These are phyloP conservation scores for Hansfordia pulvinata DNA, from an alignment of 2,329 filamentous ascomycete genomes.

Conservation along the genomic window DNA sequence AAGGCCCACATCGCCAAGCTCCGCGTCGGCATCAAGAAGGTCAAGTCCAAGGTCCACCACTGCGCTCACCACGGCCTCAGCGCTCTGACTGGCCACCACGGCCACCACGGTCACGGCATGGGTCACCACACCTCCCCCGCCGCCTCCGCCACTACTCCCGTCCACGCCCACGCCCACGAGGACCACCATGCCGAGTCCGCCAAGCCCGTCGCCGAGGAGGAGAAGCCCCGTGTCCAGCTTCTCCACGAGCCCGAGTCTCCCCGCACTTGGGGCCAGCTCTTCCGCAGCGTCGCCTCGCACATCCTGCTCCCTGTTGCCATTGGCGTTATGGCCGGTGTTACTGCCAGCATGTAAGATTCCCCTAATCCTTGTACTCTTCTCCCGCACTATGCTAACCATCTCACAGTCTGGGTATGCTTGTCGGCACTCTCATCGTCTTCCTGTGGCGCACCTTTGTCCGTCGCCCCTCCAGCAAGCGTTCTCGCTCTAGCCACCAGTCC, in stretches of 20 bases:
- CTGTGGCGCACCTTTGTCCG: slow-evolving; percentile 41
- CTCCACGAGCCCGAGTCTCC: slow-evolving; percentile 13
- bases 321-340: slow-evolving; percentile 54
- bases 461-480: slow-evolving; percentile 15
- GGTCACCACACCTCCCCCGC: slow-evolving; percentile 13
- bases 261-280: slow-evolving; percentile 28
- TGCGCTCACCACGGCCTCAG: slow-evolving; percentile 10
- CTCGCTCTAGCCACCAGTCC: slow-evolving; percentile 16
- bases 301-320: slow-evolving; percentile 55
- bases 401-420: slow-evolving; percentile 45
- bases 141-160: slow-evolving; percentile 19
- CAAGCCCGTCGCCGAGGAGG: slow-evolving; percentile 3
- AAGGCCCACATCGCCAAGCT: slow-evolving; percentile 25
- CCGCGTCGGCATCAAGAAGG: slow-evolving; percentile 14
- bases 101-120: slow-evolving; percentile 7
- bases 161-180: slow-evolving; percentile 1
- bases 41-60: slow-evolving; percentile 8
- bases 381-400: slow-evolving; percentile 12
- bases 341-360: slow-evolving; percentile 44
- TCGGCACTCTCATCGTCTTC: slow-evolving; percentile 48
- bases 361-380: background rate
- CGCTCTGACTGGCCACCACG: slow-evolving; percentile 5
- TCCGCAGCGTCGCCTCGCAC: slow-evolving; percentile 44
- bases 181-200: no score
- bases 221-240: no score